These are phyloP conservation scores for Trichoderma sp. DNA, from an alignment of 2,329 filamentous ascomycete species.

Conservation along the genomic window DNA sequence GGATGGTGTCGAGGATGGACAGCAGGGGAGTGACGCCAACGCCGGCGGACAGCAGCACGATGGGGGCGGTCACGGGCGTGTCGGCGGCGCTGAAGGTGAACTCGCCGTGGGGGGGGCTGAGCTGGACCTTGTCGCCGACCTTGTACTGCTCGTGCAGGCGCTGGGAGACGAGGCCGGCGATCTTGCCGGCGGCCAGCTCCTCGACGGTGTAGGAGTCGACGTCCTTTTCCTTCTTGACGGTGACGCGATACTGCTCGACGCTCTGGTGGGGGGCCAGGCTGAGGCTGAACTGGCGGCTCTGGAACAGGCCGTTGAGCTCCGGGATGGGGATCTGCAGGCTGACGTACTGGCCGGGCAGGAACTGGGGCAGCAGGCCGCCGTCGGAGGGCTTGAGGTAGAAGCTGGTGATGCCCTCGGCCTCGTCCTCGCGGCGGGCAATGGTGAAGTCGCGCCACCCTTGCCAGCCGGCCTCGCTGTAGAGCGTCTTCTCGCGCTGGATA, in stretches of 20 bases:
- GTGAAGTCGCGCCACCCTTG: slow-evolving; percentile 49
- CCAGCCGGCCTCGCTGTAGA: slow-evolving; percentile 55
- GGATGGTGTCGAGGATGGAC: slow-evolving; percentile 59
- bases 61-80: slow-evolving; percentile 46
- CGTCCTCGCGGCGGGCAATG: slow-evolving; percentile 59
- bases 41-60: slow-evolving; percentile 65
- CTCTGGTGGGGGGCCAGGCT: slow-evolving; percentile 52
- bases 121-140: slow-evolving; percentile 52
- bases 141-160: slow-evolving; percentile 47
- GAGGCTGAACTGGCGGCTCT: slow-evolving; percentile 74
- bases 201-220: slow-evolving; percentile 26
- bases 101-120: slow-evolving; percentile 54
- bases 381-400: slow-evolving; percentile 68
- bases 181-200: slow-evolving; percentile 33
- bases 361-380: slow-evolving; percentile 53
- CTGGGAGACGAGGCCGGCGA: slow-evolving; percentile 53
- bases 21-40: slow-evolving; percentile 66
- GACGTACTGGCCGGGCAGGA: slow-evolving; percentile 70
- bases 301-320: slow-evolving; percentile 54
- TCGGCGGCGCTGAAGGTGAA: slow-evolving; percentile 58
- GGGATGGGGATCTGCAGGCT: slow-evolving; percentile 62
- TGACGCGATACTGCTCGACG: slow-evolving; percentile 66
- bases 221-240: slow-evolving; percentile 63
- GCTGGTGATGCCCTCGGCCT: slow-evolving; percentile 60
- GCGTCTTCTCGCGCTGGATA: slow-evolving; percentile 58